Evolutionary conservation across 768 basidiomycete species (phyloP).

Genomic region (Leccinum pellstonianum): DNA sequence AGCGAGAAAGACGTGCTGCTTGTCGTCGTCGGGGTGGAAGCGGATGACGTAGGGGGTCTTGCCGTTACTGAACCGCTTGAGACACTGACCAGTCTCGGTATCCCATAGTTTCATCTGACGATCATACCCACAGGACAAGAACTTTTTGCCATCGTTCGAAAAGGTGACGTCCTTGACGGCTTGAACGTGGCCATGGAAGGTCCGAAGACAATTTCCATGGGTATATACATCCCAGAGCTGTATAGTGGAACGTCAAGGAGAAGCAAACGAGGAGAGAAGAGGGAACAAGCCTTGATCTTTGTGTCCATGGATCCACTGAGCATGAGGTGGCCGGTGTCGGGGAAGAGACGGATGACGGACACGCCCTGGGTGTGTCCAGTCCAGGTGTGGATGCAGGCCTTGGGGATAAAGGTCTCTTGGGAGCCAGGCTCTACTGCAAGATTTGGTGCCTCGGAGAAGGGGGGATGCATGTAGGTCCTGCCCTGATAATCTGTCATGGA

Average conservation of each 20-base stretch:
- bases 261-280: neutral
- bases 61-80: conserved; percentile 95
- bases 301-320: conserved; percentile 98
- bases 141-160: conserved; percentile 86
- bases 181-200: conserved; percentile 95
- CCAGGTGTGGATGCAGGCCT: conserved; percentile 95
- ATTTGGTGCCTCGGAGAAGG: conserved; percentile 82
- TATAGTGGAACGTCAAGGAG: conserved; percentile 8
- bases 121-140: conserved; percentile 93
- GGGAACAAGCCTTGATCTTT: conserved; percentile 79
- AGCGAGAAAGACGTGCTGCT: conserved; percentile 93
- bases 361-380: conserved; percentile 97
- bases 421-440: conserved; percentile 76
- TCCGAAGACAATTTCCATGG: conserved; percentile 93
- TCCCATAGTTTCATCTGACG: conserved; percentile 99
- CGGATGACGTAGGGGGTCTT: conserved; percentile 95
- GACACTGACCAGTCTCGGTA: conserved; percentile 96
- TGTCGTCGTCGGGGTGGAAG: conserved; percentile 96
- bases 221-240: conserved; percentile 98
- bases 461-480: conserved; percentile 96
- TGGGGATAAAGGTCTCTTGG: conserved; percentile 92
- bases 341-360: conserved; percentile 90
- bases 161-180: conserved; percentile 97
- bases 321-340: conserved; percentile 87
- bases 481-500: conserved; percentile 97